These are phyloP conservation scores for Mycena latifolia DNA, from an alignment of 768 basidiomycete genomes.

Conservation along the genomic window DNA sequence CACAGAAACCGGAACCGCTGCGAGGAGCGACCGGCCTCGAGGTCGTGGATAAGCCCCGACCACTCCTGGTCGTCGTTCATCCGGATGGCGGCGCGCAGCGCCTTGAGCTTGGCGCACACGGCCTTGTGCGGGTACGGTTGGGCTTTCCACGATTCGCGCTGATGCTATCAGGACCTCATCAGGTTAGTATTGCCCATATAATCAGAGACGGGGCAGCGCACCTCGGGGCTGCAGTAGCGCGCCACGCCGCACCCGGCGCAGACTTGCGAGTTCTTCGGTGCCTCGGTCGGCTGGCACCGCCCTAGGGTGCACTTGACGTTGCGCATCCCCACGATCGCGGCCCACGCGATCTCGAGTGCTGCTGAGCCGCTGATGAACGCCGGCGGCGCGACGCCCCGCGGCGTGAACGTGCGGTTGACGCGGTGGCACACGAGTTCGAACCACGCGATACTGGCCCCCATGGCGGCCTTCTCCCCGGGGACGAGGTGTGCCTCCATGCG, in stretches of 20 bases:
- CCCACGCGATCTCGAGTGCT: neutral
- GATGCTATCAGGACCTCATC: conserved; percentile 4
- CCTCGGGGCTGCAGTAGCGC: conserved; percentile 8
- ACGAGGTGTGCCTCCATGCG: conserved; percentile 3
- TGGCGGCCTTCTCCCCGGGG: neutral
- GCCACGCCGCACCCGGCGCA: conserved; percentile 9
- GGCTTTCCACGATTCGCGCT: neutral
- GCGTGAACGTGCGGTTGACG: neutral
- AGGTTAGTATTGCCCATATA: neutral
- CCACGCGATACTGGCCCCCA: neutral
- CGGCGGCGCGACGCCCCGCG: neutral
- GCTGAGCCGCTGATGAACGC: neutral
- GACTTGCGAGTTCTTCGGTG: neutral
- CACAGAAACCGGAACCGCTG: neutral
- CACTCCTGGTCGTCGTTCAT: neutral
- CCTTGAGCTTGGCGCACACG: neutral
- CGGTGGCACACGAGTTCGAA: conserved; percentile 2
- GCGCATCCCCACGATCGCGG: neutral
- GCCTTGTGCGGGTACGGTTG: neutral
- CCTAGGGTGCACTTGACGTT: neutral
- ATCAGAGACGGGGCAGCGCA: neutral
- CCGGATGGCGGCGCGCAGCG: neutral
- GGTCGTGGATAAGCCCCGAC: neutral
- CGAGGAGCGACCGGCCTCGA: neutral
- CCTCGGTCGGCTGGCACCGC: neutral